Evolutionary conservation across 108 stramenopile genomes (phyloP).

Genomic region (Cyclotella cryptica): DNA sequence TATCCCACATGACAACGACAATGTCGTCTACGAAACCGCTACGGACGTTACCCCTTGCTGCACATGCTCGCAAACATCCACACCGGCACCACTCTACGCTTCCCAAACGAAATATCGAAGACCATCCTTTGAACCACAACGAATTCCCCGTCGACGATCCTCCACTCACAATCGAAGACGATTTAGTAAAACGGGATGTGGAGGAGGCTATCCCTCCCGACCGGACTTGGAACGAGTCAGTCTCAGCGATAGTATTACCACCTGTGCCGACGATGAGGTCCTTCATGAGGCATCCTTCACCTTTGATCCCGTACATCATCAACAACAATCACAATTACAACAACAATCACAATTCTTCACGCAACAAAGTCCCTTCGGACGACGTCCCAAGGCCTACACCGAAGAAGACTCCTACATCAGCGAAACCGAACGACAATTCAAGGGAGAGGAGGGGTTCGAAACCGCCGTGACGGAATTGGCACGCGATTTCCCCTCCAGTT

Average conservation of each 20-base stretch:
- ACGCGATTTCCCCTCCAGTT: constrained; percentile 9
- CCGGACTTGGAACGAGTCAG: background rate
- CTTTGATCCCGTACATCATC: no score
- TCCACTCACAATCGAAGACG: constrained; percentile 4
- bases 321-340: no score
- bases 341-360: no score
- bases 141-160: background rate
- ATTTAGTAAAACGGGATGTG: background rate
- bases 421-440: constrained; percentile 40
- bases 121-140: background rate
- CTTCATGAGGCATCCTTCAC: background rate
- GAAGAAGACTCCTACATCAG: constrained; percentile 35
- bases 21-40: background rate
- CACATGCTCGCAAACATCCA: background rate
- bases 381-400: background rate
- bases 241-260: background rate
- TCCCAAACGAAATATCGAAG: background rate
- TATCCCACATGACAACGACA: no score
- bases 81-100: background rate
- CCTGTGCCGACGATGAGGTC: background rate
- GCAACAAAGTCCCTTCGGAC: no score
- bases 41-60: background rate
- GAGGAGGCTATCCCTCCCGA: no score
- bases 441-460: constrained; percentile 47
- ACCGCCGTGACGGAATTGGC: constrained; percentile 10